phyloP scores from a whole-genome alignment of 148 eudicot species.

The Rhododendron kiyosumense region DNA sequence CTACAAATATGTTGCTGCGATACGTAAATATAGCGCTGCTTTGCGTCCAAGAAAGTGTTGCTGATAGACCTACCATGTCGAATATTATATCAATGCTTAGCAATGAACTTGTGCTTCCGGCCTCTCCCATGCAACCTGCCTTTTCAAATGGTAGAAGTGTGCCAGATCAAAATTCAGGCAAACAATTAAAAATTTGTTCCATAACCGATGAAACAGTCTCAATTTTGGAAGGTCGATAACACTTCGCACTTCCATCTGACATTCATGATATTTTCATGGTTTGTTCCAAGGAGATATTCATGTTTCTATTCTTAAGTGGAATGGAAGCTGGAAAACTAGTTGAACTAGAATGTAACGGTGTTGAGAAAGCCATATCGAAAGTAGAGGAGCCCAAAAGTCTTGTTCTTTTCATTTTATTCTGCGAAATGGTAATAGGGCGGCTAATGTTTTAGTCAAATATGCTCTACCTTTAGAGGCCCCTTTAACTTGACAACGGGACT shows the following conservation, averaged over 20 bases:
- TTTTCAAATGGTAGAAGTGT: not conserved
- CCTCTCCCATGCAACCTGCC: not conserved
- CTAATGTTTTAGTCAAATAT: too few species aligned
- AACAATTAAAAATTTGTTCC: not conserved
- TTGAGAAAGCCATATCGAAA: not conserved
- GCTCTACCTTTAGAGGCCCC: too few species aligned
- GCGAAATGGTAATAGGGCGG: too few species aligned
- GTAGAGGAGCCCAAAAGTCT: not conserved
- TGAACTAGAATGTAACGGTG: not conserved
- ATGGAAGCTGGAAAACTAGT: not conserved
- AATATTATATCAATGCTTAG: not conserved
- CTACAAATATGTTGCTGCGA: not conserved
- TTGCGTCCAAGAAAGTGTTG: slow-evolving; percentile 2
- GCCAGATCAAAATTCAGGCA: not conserved
- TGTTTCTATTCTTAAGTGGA: not conserved
- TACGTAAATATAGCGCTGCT: slow-evolving; percentile 8
- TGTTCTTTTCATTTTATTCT: too few species aligned
- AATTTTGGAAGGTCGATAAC: not conserved
- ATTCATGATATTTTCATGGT: not conserved
- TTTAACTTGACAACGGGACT: too few species aligned
- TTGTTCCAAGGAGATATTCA: not conserved
- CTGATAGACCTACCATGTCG: slow-evolving; percentile 10
- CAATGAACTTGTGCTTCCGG: not conserved
- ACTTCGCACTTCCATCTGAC: not conserved
- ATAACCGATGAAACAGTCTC: not conserved